Base-by-base conservation (phyloP, 2,329 filamentous ascomycete genomes). In the Phaeoacremonium minimum region DNA sequence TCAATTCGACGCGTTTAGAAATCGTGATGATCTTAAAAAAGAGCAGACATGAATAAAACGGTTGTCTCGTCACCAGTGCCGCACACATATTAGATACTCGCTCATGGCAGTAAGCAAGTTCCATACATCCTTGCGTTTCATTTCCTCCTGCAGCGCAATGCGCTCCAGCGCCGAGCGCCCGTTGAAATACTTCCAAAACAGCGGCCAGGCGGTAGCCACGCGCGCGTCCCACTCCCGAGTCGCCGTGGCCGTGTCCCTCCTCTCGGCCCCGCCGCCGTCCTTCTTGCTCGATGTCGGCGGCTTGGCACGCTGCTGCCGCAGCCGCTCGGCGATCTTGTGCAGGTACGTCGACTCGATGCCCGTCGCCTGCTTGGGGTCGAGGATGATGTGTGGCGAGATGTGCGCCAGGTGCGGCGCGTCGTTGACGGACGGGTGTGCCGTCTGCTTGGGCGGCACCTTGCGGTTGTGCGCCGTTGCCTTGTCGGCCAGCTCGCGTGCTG, bases 111-210 rank as follows among this genome's bases (percentile, higher is more conserved):
- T 73, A 37, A 85, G 58, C 37, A 82, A 66, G 32, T 76, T 74
- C 68, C 85, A 89, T 12, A 88, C 73, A 48, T 86, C 83, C 63
- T 91, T 94, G 38, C 88, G 73, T 67, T 93, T 95, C 65, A 94
- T 75, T 6, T 86, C 85, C 62, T 96, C 88, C 38, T 84, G 75
- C n/a, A 93, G 67, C 2, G 85, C 79, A 46, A 98, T 85, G 49
- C 90, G 82, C 64, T 98, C 93, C 41, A 97, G 69, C 3, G 90
- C 83, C 53, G 85, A 82, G 38, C 74, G 76, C 1, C 93, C 93
- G 57, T 97, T 90, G 49, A 97, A 87, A 59, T 96, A 93, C 58
- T 85, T 87, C 50, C 83, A 75, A 49, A 95, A 80, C 30, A 74
- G 67, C 3, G 79, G 76, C 85, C 89, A 95, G 32, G 77, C 73